Evolutionary conservation across 2,329 filamentous ascomycete species (phyloP).

Genomic region (Hymenoscyphus infarciens): DNA sequence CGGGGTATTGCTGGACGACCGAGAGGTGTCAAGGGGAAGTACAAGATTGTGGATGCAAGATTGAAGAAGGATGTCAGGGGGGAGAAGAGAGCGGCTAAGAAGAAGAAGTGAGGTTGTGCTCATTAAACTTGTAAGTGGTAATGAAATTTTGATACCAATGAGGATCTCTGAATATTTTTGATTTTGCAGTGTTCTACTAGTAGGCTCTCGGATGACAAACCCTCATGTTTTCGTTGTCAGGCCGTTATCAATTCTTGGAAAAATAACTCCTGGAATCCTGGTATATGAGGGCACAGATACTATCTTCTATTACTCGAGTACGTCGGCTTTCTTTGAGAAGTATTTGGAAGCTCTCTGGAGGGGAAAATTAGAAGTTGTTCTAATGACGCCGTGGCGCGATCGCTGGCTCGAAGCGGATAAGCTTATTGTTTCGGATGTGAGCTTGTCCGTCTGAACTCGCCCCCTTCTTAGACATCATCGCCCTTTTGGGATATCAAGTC

Average conservation of each 20-base stretch:
- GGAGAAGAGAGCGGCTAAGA: slow-evolving; percentile 76
- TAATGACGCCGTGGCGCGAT: not conserved
- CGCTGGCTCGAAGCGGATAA: not conserved
- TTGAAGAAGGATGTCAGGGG: slow-evolving; percentile 96
- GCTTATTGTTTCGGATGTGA: not conserved
- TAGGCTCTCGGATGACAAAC: not conserved
- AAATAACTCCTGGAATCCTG: too few species aligned
- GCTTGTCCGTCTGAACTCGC: not conserved
- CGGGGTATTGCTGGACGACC: slow-evolving; percentile 82
- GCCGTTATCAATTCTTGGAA: too few species aligned
- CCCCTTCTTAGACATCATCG: not conserved
- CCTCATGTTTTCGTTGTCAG: not conserved
- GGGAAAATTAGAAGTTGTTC: too few species aligned
- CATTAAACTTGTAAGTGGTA: not conserved
- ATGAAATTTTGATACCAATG: slow-evolving; percentile 1
- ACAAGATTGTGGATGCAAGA: slow-evolving; percentile 93
- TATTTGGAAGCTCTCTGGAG: not conserved
- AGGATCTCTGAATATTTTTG: too few species aligned
- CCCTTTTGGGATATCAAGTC: not conserved
- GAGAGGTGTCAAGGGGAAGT: slow-evolving; percentile 88
- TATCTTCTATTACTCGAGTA: too few species aligned
- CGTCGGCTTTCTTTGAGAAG: not conserved
- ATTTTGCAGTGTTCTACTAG: not conserved
- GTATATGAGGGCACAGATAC: too few species aligned
- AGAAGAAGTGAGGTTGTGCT: slow-evolving; percentile 48